Conservation (phyloP, 345 rosid genomes). For the Carallia brachiata region DNA sequence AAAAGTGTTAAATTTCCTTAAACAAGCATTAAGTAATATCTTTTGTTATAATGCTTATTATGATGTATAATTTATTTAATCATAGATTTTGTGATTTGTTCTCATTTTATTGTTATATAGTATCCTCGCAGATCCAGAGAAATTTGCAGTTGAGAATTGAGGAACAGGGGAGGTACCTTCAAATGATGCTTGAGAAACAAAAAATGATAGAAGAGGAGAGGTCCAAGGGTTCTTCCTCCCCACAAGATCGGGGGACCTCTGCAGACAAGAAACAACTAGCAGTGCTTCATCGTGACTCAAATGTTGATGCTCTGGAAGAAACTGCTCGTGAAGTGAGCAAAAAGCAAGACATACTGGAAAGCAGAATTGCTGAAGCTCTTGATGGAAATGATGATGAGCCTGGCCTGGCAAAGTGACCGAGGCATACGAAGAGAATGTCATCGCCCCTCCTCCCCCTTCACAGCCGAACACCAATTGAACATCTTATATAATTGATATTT, state of each 20-base stretch:
- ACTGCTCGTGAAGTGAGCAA: neutral
- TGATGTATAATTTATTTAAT: neutral
- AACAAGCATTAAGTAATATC: neutral
- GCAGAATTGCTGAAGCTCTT: neutral
- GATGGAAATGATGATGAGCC: slow-evolving; percentile 7
- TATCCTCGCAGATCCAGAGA: slow-evolving; percentile 68
- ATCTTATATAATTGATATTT: neutral
- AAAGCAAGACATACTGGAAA: slow-evolving; percentile 18
- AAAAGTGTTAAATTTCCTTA: too few species aligned
- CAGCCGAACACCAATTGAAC: slow-evolving; percentile 1
- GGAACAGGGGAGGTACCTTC: slow-evolving; percentile 73
- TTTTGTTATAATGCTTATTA: neutral
- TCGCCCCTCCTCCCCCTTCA: neutral
- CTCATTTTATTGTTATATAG: neutral
- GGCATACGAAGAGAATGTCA: slow-evolving; percentile 18
- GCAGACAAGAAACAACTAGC: slow-evolving; percentile 24
- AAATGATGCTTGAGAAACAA: slow-evolving; percentile 64
- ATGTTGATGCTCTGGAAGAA: slow-evolving; percentile 8
- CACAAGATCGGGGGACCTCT: slow-evolving; percentile 19
- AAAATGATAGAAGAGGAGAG: slow-evolving; percentile 37
- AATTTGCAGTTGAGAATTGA: slow-evolving; percentile 70
- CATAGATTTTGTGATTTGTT: neutral
- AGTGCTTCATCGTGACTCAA: slow-evolving; percentile 2
- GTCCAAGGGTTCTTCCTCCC: slow-evolving; percentile 32
- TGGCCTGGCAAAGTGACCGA: slow-evolving; percentile 32